A percentile compares a stretch with the other conserved stretches of the same genome.
Evolutionary conservation across 768 basidiomycete species (phyloP).

Genomic region (Suillus cothurnatus): DNA sequence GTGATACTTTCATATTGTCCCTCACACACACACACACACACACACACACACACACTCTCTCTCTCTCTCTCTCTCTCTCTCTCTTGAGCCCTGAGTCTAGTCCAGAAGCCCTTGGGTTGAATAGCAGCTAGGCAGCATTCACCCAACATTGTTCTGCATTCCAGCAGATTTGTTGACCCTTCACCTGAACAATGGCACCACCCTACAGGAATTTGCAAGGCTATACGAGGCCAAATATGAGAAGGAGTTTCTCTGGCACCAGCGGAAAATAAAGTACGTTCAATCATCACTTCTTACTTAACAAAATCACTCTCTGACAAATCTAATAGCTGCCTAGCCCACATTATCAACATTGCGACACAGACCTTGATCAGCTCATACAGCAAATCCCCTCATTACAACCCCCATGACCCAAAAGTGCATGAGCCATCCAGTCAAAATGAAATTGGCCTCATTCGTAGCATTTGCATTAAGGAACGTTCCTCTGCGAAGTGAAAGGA

Average conservation of each 20-base stretch:
- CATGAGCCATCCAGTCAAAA: constrained; percentile 13
- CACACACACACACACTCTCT: no score
- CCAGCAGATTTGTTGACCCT: no score
- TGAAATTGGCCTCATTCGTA: constrained; percentile 23
- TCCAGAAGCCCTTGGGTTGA: no score
- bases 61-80: no score
- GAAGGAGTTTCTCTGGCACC: background rate
- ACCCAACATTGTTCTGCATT: no score
- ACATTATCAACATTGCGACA: constrained; percentile 37
- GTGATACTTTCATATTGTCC: no score
- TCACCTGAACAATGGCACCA: background rate
- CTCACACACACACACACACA: no score
- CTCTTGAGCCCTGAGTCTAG: no score
- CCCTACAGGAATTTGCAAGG: background rate
- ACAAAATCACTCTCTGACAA: no score
- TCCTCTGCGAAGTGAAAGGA: constrained; percentile 26
- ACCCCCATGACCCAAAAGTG: constrained; percentile 19
- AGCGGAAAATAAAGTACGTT: background rate
- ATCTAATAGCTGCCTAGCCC: constrained; percentile 30
- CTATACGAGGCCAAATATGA: background rate
- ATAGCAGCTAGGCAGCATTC: no score
- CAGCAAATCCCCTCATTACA: constrained; percentile 29
- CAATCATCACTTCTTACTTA: constrained; percentile 9
- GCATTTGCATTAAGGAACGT: constrained; percentile 26
- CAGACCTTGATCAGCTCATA: constrained; percentile 32